Conservation (phyloP, 169 alveolate genomes). For the Fabrea salina region DNA sequence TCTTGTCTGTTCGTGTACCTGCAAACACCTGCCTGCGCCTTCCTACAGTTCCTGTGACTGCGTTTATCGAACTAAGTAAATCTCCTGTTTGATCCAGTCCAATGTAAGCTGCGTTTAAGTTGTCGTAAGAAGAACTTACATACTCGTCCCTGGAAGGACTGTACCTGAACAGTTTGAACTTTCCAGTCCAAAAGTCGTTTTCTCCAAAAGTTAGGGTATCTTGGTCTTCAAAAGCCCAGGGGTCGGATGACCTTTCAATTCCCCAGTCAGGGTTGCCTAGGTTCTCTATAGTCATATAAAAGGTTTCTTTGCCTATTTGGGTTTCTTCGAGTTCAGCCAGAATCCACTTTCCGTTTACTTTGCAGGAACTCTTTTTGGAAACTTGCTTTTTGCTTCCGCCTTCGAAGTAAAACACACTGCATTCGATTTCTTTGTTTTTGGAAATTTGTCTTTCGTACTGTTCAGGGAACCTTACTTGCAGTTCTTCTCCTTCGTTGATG, state of each 20-base stretch:
- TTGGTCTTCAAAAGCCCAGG: not conserved
- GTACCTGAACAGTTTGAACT: not conserved
- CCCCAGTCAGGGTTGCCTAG: constrained; percentile 18
- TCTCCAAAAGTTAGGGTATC: not conserved
- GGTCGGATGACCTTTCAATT: not conserved
- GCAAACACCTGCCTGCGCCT: not conserved
- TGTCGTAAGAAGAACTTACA: not conserved
- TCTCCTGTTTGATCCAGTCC: not conserved
- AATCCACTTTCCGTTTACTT: no score
- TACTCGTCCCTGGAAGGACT: no score
- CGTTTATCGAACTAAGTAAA: no score
- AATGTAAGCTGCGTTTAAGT: not conserved
- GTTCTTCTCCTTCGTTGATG: not conserved
- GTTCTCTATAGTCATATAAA: not conserved
- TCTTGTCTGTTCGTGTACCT: not conserved
- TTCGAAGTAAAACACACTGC: no score
- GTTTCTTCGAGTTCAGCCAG: no score
- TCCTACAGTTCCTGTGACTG: not conserved
- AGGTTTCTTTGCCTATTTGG: not conserved
- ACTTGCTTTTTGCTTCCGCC: no score
- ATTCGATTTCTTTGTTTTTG: no score
- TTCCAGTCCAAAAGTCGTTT: not conserved
- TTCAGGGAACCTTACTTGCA: constrained; percentile 4
- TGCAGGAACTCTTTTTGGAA: no score
- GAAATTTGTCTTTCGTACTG: no score